Percentiles rank a stretch among this genome's conserved stretches.
Evolutionary conservation across 805 yeast species (phyloP).

Genomic region (Cyberlindnera euphorbiae): DNA sequence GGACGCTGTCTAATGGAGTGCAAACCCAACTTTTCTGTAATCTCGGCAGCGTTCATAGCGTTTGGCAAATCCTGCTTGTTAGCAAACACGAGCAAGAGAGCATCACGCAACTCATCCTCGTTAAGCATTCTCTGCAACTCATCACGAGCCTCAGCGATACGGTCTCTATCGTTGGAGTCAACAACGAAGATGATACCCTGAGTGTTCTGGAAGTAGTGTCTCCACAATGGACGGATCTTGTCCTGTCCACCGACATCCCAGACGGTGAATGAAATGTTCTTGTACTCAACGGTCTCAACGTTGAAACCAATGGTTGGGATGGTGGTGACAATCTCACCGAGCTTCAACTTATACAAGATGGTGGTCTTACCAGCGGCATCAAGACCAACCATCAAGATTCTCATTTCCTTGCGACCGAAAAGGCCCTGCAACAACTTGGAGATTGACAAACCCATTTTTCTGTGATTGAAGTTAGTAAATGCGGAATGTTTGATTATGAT

Average conservation of each 20-base stretch:
- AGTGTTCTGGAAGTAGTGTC: constrained; percentile 98
- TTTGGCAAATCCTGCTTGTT: constrained; percentile 98
- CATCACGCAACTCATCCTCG: constrained; percentile 97
- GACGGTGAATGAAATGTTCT: constrained; percentile 92
- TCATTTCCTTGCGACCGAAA: constrained; percentile 96
- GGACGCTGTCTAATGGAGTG: constrained; percentile 98
- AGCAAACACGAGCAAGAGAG: constrained; percentile 91
- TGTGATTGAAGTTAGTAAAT: no score
- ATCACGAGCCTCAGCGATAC: constrained; percentile 97
- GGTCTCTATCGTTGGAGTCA: constrained; percentile 96
- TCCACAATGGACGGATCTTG: constrained; percentile 97
- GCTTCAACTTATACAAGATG: constrained; percentile 87
- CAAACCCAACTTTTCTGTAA: constrained; percentile 93
- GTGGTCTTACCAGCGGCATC: constrained; percentile 99
- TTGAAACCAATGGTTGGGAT: constrained; percentile 97
- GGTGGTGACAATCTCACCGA: constrained; percentile 94
- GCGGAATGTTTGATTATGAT: no score
- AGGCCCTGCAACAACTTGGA: constrained; percentile 93
- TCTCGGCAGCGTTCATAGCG: constrained; percentile 98
- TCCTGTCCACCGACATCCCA: constrained; percentile 99
- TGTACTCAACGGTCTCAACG: constrained; percentile 96
- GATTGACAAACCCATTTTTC: constrained; percentile 83
- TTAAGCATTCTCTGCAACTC: constrained; percentile 97
- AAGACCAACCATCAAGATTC: constrained; percentile 96
- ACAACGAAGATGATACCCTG: constrained; percentile 98